Evolutionary conservation across 2,329 filamentous ascomycete genomes (phyloP).

Genomic region (Rhinocladiella mackenziei): DNA sequence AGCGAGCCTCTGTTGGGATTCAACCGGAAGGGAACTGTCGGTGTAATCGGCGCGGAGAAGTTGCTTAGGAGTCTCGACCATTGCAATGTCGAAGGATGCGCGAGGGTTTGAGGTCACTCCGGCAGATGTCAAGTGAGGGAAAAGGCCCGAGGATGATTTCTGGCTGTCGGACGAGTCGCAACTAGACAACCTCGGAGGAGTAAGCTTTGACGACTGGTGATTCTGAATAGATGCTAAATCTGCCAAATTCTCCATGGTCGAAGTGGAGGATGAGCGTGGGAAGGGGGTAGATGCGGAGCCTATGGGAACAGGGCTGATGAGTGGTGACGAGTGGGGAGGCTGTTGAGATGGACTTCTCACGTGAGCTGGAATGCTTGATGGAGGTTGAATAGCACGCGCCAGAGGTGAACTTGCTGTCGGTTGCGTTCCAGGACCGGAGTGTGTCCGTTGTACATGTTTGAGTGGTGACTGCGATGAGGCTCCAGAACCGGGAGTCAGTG

Average conservation of each 20-base stretch:
- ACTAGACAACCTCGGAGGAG: conserved; percentile 37
- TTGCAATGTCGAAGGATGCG: conserved; percentile 44
- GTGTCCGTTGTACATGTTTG: conserved; percentile 38
- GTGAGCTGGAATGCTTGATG: conserved; percentile 33
- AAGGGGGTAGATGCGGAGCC: conserved; percentile 35
- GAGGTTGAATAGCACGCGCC: conserved; percentile 35
- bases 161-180: conserved; percentile 43
- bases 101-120: conserved; percentile 31
- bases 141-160: conserved; percentile 19
- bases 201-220: conserved; percentile 42
- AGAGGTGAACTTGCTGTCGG: conserved; percentile 40
- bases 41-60: conserved; percentile 40
- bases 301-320: conserved; percentile 38
- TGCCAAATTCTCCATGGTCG: conserved; percentile 48
- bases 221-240: conserved; percentile 48
- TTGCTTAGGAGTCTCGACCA: conserved; percentile 43
- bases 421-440: conserved; percentile 29
- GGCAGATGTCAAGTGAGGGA: conserved; percentile 18
- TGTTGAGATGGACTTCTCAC: conserved; percentile 38
- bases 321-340: conserved; percentile 38
- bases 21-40: conserved; percentile 40
- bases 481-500: conserved; percentile 30
- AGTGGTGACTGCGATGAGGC: conserved; percentile 36
- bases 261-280: conserved; percentile 42
- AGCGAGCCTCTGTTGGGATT: conserved; percentile 41